Evolutionary conservation across 2,329 filamentous ascomycete genomes (phyloP), one percentile per base, ranked within the genome.

Genomic region (Emergomyces pasteurianus): DNA sequence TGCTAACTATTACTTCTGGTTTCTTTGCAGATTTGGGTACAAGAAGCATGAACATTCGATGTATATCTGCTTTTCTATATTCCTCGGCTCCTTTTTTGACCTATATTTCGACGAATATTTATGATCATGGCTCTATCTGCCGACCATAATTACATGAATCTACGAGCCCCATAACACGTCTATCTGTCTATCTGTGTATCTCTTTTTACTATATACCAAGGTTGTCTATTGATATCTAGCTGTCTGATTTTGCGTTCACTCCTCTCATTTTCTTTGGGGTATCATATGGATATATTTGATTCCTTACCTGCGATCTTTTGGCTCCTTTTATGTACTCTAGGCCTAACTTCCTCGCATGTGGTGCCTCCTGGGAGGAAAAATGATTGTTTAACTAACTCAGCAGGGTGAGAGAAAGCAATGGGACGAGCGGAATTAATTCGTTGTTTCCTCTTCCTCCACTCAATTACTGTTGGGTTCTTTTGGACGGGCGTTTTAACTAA

Each of bases 21-120:
- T 23, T n/a, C 49, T 12, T 18, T 43, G 49, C 49, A 67, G 65
- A 66, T 67, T 40, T 67, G 65, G 65, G 64, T 63, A 12, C 64
- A 67, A 60, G 63, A 66, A 50, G 58, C 57, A 34, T 60, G 40
- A 61, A 61, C 14, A 26, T 42, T 36, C 28, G 31, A 34, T n/a
- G 31, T 50, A 26, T 50, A 31, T 52, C 18, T 8, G 14, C 3
- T 40, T 28, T 56, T 18, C 8, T 23, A n/a, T 21, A n/a, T n/a
- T n/a, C n/a, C 31, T 16, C 14, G 23, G 2, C 16, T 23, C n/a
- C 10, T 10, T 21, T 21, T 16, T 43, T 40, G 46, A 42, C 14
- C 10, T 31, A 14, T 26, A 43, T 21, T 31, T 28, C 26, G 40
- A 43, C 26, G 18, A 38, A 43, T 8, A 21, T 42, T 42, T 57